These are phyloP conservation scores for Backusella macrospora DNA, from an alignment of 192 early-diverging fungal species.

Conservation along the genomic window DNA sequence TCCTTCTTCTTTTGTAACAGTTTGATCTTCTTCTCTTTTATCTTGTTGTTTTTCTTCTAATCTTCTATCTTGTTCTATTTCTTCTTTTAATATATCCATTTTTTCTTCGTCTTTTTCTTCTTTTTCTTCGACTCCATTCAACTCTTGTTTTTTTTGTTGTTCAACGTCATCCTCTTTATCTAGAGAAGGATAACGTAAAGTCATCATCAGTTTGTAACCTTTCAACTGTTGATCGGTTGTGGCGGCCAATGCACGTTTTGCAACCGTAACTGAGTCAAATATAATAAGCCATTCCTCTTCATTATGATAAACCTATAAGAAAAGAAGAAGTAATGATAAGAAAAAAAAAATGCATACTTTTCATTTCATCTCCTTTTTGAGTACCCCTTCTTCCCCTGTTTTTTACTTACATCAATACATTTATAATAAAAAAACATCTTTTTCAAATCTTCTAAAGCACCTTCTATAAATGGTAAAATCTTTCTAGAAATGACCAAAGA, in stretches of 20 bases:
- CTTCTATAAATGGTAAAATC: constrained; percentile 49
- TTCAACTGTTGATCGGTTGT: constrained; percentile 41
- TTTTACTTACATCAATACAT: constrained; percentile 44
- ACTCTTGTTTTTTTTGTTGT: constrained; percentile 10
- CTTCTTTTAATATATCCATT: neutral
- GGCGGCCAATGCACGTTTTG: constrained; percentile 45
- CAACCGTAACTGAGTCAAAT: constrained; percentile 48
- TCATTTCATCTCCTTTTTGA: neutral
- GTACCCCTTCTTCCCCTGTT: neutral
- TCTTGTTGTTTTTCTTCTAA: neutral
- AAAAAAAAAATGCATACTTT: neutral
- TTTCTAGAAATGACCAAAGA: constrained; percentile 52
- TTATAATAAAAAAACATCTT: constrained; percentile 52
- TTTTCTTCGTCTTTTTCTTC: neutral
- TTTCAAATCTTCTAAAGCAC: constrained; percentile 49
- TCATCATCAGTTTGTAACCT: constrained; percentile 46
- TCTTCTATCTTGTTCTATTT: neutral
- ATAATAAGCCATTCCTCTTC: constrained; percentile 56
- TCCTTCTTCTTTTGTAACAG: neutral
- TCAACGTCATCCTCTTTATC: neutral
- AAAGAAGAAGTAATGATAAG: neutral
- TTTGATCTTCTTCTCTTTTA: constrained; percentile 17
- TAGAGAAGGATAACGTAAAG: constrained; percentile 18
- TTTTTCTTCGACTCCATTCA: neutral
- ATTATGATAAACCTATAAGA: constrained; percentile 51